Conservation (phyloP, 352 stramenopile genomes). For the Stephanocyclus meneghinianus region DNA sequence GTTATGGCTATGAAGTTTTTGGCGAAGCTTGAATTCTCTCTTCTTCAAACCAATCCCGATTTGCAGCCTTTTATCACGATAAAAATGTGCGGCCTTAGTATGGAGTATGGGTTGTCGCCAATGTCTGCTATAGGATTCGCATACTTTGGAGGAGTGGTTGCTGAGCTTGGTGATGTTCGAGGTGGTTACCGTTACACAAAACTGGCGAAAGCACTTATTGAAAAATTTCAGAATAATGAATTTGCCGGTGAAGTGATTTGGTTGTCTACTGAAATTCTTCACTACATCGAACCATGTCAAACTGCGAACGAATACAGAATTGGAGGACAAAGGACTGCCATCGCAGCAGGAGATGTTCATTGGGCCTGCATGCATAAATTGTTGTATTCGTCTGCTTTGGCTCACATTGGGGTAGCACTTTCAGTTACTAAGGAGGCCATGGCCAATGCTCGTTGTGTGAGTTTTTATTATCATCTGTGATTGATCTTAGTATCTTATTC, state of each 20-base stretch:
- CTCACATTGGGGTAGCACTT: conserved; percentile 3
- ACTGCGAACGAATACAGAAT: conserved; percentile 17
- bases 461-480: neutral
- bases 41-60: too few species aligned
- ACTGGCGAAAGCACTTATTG: conserved; percentile 9
- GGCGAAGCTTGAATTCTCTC: too few species aligned
- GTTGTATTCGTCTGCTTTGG: neutral
- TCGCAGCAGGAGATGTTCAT: conserved; percentile 34
- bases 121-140: conserved; percentile 19
- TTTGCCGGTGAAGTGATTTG: conserved; percentile 26
- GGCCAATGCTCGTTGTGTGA: neutral
- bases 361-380: conserved; percentile 9
- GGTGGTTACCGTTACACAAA: conserved; percentile 31
- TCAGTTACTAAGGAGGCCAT: neutral
- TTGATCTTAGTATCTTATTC: too few species aligned
- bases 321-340: conserved; percentile 21
- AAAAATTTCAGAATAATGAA: conserved; percentile 32
- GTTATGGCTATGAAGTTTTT: too few species aligned
- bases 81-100: too few species aligned
- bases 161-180: conserved; percentile 8
- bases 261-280: conserved; percentile 10
- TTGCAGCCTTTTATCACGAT: too few species aligned
- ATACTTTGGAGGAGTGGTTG: conserved; percentile 21
- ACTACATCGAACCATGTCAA: conserved; percentile 31
- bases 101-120: too few species aligned